A percentile compares a stretch with the other conserved stretches of the same genome.
Evolutionary conservation across 164 flowering plant species (phyloP).

Genomic region (Vitis labrusca): DNA sequence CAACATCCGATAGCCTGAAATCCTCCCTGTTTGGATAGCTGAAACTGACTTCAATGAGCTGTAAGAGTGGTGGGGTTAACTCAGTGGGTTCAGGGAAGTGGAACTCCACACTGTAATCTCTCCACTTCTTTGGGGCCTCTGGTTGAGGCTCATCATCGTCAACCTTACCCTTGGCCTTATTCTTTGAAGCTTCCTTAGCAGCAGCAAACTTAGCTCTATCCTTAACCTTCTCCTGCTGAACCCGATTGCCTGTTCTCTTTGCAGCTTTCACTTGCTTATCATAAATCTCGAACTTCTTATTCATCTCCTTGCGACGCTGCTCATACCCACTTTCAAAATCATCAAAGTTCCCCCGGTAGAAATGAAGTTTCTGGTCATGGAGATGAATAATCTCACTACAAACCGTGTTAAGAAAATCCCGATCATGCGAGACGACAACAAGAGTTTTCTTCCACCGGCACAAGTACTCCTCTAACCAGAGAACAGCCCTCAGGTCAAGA

Average conservation of each 20-base stretch:
- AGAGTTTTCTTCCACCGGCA: conserved; percentile 86
- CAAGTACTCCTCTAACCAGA: conserved; percentile 83
- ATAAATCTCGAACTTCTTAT: conserved; percentile 66
- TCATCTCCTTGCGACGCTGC: conserved; percentile 76
- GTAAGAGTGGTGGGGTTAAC: conserved; percentile 77
- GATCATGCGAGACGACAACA: conserved; percentile 86
- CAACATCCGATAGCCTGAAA: conserved; percentile 68
- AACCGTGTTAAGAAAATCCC: conserved; percentile 79
- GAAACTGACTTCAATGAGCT: conserved; percentile 77
- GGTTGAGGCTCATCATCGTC: conserved; percentile 59
- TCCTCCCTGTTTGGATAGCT: conserved; percentile 68
- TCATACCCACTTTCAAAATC: conserved; percentile 78
- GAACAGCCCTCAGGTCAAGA: conserved; percentile 84
- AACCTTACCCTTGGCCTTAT: conserved; percentile 57
- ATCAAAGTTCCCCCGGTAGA: conserved; percentile 76
- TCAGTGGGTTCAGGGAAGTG: conserved; percentile 88
- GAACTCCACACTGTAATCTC: conserved; percentile 74
- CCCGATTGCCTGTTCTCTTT: conserved; percentile 63
- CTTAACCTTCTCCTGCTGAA: conserved; percentile 75
- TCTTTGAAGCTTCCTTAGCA: conserved; percentile 68
- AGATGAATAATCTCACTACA: conserved; percentile 82
- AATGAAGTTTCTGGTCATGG: conserved; percentile 69
- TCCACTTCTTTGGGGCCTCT: conserved; percentile 82
- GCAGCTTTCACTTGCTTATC: conserved; percentile 81
- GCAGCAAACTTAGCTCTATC: conserved; percentile 66